A percentile compares a stretch with the other conserved stretches of the same genome.
phyloP scores from a whole-genome alignment of 1,284 basidiomycete genomes.

The Rhizoctonia solani region DNA sequence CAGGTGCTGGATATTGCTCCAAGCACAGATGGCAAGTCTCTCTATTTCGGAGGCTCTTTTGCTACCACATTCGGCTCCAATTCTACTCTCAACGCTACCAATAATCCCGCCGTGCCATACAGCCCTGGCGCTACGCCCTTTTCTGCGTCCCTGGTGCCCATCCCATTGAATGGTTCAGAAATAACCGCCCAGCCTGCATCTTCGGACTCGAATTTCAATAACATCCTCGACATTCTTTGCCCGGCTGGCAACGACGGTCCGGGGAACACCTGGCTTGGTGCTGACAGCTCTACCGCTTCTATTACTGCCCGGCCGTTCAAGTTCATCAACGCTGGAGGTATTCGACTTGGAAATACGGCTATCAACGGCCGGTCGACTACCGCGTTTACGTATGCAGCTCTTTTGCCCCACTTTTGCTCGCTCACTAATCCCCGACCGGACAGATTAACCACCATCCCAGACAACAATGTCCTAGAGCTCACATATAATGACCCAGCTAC shows the following conservation, averaged over 20 bases:
- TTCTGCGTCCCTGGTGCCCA: constrained; percentile 87
- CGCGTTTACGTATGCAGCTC: constrained; percentile 70
- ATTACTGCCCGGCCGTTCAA: constrained; percentile 78
- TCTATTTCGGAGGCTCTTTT: constrained; percentile 91
- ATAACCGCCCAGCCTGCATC: constrained; percentile 76
- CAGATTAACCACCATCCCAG: constrained; percentile 84
- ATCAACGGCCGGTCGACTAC: constrained; percentile 78
- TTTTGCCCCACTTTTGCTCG: constrained; percentile 16
- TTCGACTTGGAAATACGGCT: constrained; percentile 92
- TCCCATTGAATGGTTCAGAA: constrained; percentile 69
- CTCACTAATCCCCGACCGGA: constrained; percentile 33
- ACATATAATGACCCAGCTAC: constrained; percentile 78
- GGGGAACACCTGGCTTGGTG: constrained; percentile 83
- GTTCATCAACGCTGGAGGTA: constrained; percentile 71
- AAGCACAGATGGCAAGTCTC: constrained; percentile 69
- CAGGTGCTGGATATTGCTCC: constrained; percentile 77
- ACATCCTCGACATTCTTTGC: constrained; percentile 81
- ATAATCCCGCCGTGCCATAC: constrained; percentile 76
- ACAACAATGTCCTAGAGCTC: constrained; percentile 78
- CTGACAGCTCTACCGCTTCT: constrained; percentile 68
- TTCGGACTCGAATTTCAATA: constrained; percentile 61
- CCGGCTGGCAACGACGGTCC: constrained; percentile 78
- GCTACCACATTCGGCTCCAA: constrained; percentile 69
- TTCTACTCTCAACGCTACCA: constrained; percentile 61
- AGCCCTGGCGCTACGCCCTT: constrained; percentile 81